Percentiles rank a stretch among this genome's conserved stretches.
Evolutionary conservation across 2,329 filamentous ascomycete genomes (phyloP).

Genomic region (Colletotrichum graminicola): DNA sequence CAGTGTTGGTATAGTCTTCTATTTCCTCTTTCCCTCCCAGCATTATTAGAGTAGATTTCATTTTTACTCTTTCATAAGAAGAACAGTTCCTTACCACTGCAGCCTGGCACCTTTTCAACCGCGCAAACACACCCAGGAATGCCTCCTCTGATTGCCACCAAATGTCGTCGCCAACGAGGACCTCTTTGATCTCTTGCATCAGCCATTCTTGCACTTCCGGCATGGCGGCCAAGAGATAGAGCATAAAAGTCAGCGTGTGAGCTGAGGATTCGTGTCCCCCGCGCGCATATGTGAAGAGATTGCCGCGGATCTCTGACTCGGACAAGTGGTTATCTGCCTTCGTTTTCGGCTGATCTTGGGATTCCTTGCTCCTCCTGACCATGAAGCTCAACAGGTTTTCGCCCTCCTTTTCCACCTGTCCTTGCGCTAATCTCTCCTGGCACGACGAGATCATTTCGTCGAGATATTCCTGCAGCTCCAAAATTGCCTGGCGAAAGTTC

Average conservation of each 20-base stretch:
- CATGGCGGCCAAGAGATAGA: conserved; percentile 1
- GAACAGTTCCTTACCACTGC: not conserved
- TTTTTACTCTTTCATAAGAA: too few relatives aligned
- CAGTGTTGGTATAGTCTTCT: too few relatives aligned
- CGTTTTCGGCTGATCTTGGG: not conserved
- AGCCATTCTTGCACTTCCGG: not conserved
- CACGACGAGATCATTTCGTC: not conserved
- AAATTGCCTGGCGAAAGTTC: not conserved
- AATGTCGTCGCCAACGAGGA: not conserved
- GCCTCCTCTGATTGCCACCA: not conserved
- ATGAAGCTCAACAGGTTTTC: conserved; percentile 2
- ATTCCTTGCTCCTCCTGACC: not conserved
- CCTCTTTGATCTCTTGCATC: conserved; percentile 2
- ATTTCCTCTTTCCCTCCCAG: too few relatives aligned
- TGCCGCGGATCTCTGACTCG: conserved; percentile 4
- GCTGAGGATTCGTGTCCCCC: conserved; percentile 8
- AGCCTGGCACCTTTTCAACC: conserved; percentile 4
- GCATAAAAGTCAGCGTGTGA: not conserved
- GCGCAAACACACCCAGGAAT: not conserved
- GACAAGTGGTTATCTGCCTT: not conserved
- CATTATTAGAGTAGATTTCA: not conserved
- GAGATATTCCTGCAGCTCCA: conserved; percentile 6
- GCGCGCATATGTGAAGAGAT: conserved; percentile 6
- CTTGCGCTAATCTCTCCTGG: not conserved
- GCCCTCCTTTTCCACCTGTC: not conserved